A percentile compares a stretch with the other conserved stretches of the same genome.
Evolutionary conservation across 1,284 basidiomycete species (phyloP).

Genomic region (Ganoderma lingzhi): DNA sequence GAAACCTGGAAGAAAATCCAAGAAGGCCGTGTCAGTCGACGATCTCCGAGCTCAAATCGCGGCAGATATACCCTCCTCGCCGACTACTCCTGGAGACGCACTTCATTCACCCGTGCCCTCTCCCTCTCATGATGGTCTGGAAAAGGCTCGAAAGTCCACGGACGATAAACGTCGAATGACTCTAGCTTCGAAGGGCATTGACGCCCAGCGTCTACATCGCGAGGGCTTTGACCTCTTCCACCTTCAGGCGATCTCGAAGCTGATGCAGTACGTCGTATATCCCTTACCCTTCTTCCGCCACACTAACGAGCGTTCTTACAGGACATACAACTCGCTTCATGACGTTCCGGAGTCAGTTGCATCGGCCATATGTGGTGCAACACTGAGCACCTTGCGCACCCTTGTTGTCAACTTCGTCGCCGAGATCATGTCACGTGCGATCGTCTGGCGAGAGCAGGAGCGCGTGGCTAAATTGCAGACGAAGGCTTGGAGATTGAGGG

Average conservation of each 20-base stretch:
- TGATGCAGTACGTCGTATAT: slow-evolving; percentile 48
- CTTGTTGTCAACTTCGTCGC: slow-evolving; percentile 59
- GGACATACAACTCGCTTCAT: slow-evolving; percentile 45
- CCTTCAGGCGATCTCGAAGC: slow-evolving; percentile 47
- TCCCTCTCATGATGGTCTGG: slow-evolving; percentile 18
- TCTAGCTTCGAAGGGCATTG: slow-evolving; percentile 52
- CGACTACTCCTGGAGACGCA: background rate
- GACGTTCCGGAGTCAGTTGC: slow-evolving; percentile 41
- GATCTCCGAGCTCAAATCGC: background rate
- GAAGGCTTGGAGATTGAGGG: slow-evolving; percentile 60
- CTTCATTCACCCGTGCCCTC: background rate
- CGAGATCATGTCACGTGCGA: slow-evolving; percentile 55
- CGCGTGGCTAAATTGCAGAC: slow-evolving; percentile 58
- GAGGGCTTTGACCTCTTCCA: slow-evolving; percentile 60
- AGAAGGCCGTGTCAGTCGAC: slow-evolving; percentile 16
- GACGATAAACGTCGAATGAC: slow-evolving; percentile 51
- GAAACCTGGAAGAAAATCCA: slow-evolving; percentile 55
- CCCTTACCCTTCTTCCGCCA: background rate
- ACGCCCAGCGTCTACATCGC: slow-evolving; percentile 49
- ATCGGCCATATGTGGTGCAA: slow-evolving; percentile 39
- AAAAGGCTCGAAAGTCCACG: slow-evolving; percentile 48
- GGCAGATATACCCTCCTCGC: background rate
- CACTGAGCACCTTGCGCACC: slow-evolving; percentile 47
- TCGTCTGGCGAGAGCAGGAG: slow-evolving; percentile 65
- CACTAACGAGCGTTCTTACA: slow-evolving; percentile 11